phyloP scores from a whole-genome alignment of 331 rosid species.

The Prunus yedoensis region DNA sequence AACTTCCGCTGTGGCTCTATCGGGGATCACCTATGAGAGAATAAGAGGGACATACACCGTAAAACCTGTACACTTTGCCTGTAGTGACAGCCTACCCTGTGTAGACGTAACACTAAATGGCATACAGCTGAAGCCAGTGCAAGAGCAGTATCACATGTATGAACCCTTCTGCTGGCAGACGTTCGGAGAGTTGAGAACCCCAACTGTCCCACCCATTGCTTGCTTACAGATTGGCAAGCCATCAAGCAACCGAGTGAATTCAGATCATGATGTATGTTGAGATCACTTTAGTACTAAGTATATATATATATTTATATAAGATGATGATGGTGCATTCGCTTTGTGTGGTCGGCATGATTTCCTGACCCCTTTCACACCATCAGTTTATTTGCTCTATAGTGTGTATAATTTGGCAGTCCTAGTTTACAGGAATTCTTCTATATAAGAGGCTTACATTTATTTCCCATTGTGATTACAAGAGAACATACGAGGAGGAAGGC shows the following conservation, averaged over 20 bases:
- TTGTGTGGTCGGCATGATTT: conserved; percentile 52
- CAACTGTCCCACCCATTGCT: conserved; percentile 77
- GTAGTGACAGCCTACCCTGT: conserved; percentile 94
- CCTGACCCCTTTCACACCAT: conserved; percentile 48
- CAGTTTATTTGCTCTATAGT: conserved; percentile 6
- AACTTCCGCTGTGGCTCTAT: conserved; percentile 72
- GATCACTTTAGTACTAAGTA: conserved; percentile 15
- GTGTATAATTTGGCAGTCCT: conserved; percentile 34
- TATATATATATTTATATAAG: neutral
- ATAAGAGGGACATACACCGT: conserved; percentile 94
- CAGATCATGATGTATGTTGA: conserved; percentile 67
- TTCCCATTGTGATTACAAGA: conserved; percentile 5
- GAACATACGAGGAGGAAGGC: neutral
- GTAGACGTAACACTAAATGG: conserved; percentile 70
- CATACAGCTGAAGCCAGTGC: conserved; percentile 67
- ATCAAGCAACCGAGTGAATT: conserved; percentile 62
- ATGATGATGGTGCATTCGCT: conserved; percentile 32
- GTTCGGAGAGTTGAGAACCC: conserved; percentile 79
- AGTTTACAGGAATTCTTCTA: conserved; percentile 26
- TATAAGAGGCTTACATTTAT: conserved; percentile 10
- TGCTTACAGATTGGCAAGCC: conserved; percentile 90
- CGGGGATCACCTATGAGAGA: conserved; percentile 85
- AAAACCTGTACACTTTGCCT: conserved; percentile 90
- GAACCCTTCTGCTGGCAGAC: conserved; percentile 94
- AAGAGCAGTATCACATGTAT: conserved; percentile 72